Conservation (phyloP, 140 eudicot species). For the Ambrosia hybrid region DNA sequence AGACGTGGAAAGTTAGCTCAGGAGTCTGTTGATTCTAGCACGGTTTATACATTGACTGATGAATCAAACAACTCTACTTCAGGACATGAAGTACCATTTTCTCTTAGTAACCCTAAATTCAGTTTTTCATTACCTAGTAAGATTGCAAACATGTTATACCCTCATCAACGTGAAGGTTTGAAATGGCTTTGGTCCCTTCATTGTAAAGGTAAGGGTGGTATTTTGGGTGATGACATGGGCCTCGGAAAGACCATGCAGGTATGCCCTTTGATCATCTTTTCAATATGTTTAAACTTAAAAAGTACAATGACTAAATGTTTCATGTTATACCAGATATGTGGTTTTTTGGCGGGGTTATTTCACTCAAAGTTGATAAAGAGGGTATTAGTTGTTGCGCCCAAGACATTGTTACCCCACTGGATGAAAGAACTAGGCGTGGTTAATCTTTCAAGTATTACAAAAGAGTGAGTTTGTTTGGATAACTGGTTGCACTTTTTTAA, state of each 20-base stretch:
- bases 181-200: slow-evolving; percentile 99
- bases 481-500: not conserved
- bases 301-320: slow-evolving; percentile 3
- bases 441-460: slow-evolving; percentile 66
- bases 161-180: slow-evolving; percentile 97
- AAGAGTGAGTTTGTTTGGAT: slow-evolving; percentile 62
- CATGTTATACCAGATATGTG: slow-evolving; percentile 61
- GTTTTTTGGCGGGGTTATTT: slow-evolving; percentile 82
- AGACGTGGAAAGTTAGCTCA: slow-evolving; percentile 26
- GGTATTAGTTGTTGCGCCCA: slow-evolving; percentile 86
- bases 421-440: slow-evolving; percentile 80
- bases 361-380: slow-evolving; percentile 70
- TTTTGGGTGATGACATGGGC: slow-evolving; percentile 99
- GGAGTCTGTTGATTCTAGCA: slow-evolving; percentile 38
- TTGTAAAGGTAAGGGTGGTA: slow-evolving; percentile 92
- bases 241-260: slow-evolving; percentile 99
- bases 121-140: slow-evolving; percentile 50
- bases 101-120: slow-evolving; percentile 56
- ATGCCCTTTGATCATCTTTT: slow-evolving; percentile 7
- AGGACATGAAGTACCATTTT: slow-evolving; percentile 38
- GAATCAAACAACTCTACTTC: slow-evolving; percentile 32
- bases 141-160: slow-evolving; percentile 77
- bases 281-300: not conserved
- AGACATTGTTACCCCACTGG: slow-evolving; percentile 93
- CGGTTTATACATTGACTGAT: slow-evolving; percentile 35